Conservation (phyloP, 345 rosid species). For the Lepidium aucheri region DNA sequence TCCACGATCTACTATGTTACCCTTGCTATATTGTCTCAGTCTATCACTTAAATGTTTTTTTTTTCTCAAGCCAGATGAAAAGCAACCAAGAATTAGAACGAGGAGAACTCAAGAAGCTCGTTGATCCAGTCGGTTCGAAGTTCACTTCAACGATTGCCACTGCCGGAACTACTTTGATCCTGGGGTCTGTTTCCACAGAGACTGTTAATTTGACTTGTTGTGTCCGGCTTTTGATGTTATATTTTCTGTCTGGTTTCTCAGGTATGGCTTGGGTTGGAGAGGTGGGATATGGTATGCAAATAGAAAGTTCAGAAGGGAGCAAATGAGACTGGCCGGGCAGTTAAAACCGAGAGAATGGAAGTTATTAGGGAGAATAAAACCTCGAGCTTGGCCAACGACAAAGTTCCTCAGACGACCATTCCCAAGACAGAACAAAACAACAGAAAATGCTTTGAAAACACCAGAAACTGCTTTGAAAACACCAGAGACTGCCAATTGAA, state of each 20-base stretch:
- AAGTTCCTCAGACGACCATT: slow-evolving; percentile 43
- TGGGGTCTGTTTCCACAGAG: slow-evolving; percentile 51
- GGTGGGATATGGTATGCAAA: slow-evolving; percentile 90
- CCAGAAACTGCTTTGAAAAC: slow-evolving; percentile 24
- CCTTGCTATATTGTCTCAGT: background rate
- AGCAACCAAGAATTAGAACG: slow-evolving; percentile 45
- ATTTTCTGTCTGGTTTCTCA: slow-evolving; percentile 11
- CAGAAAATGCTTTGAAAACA: slow-evolving; percentile 27
- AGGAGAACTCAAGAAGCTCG: slow-evolving; percentile 67
- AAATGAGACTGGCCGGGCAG: slow-evolving; percentile 71
- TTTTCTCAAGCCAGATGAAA: slow-evolving; percentile 45
- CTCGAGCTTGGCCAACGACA: slow-evolving; percentile 41
- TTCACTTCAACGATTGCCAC: slow-evolving; percentile 55
- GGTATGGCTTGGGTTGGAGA: slow-evolving; percentile 93
- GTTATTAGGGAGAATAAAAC: slow-evolving; percentile 49
- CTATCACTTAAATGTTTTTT: background rate
- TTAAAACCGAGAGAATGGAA: slow-evolving; percentile 66
- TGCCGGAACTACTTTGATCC: slow-evolving; percentile 64
- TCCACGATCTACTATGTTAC: background rate
- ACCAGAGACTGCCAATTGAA: slow-evolving; percentile 10
- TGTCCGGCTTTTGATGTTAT: background rate
- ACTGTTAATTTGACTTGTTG: background rate
- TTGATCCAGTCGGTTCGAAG: slow-evolving; percentile 49
- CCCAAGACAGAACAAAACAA: slow-evolving; percentile 33
- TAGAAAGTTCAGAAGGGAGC: slow-evolving; percentile 72